A percentile compares a stretch with the other conserved stretches of the same genome.
Evolutionary conservation across 2,329 filamentous ascomycete genomes (phyloP).

Genomic region (Teratosphaeria zuluensis): DNA sequence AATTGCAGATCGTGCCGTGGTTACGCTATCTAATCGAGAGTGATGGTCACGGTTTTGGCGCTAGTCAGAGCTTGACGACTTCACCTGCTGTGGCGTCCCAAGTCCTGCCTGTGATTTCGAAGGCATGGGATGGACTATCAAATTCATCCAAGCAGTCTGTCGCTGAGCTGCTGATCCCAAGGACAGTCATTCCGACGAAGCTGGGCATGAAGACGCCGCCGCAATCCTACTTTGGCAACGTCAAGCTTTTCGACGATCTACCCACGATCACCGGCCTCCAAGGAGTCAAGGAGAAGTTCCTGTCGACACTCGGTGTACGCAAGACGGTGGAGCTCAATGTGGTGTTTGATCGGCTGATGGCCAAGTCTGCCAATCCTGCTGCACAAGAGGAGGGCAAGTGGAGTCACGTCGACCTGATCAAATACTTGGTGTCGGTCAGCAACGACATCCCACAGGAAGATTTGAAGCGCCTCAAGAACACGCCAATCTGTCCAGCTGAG

Average conservation of each 20-base stretch:
- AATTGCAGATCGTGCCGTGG: conserved; percentile 80
- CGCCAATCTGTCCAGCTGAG: conserved; percentile 75
- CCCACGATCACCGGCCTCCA: conserved; percentile 68
- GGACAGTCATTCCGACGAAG: conserved; percentile 80
- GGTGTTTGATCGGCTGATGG: conserved; percentile 79
- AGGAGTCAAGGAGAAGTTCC: conserved; percentile 81
- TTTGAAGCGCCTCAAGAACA: conserved; percentile 65
- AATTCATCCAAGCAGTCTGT: conserved; percentile 56
- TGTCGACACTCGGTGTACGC: conserved; percentile 73
- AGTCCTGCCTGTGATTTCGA: conserved; percentile 71
- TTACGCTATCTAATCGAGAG: conserved; percentile 68
- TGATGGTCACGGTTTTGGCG: conserved; percentile 47
- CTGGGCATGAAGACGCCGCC: conserved; percentile 75
- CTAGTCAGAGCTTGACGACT: conserved; percentile 60
- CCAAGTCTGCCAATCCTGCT: conserved; percentile 38
- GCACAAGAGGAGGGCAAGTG: conserved; percentile 49
- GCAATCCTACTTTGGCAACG: conserved; percentile 87
- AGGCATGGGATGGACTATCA: conserved; percentile 77
- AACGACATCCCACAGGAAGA: conserved; percentile 81
- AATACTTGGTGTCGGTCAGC: conserved; percentile 82
- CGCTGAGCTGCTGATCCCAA: conserved; percentile 52
- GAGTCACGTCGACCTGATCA: conserved; percentile 91
- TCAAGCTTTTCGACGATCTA: conserved; percentile 89
- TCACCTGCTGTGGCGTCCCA: conserved; percentile 66
- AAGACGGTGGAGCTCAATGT: conserved; percentile 93